Evolutionary conservation across 2,329 filamentous ascomycete genomes (phyloP).

Genomic region (Diaporthe citriasiana): DNA sequence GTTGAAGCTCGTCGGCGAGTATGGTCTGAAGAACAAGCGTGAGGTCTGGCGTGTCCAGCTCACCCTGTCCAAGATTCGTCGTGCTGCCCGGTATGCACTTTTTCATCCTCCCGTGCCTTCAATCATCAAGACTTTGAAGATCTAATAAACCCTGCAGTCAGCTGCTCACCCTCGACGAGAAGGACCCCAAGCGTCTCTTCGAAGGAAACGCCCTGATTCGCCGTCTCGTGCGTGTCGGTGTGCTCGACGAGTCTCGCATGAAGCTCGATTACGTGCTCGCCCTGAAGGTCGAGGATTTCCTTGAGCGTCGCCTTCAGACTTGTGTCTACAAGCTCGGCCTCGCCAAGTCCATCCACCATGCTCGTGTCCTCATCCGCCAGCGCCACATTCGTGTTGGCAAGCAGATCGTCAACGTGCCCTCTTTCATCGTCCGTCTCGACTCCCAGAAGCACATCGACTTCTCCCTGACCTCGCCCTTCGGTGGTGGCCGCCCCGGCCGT

Average conservation of each 20-base stretch:
- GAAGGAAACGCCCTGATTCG: slow-evolving; percentile 99
- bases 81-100: slow-evolving; percentile 92
- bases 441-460: slow-evolving; percentile 99
- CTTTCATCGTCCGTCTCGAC: slow-evolving; percentile 99
- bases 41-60: slow-evolving; percentile 99
- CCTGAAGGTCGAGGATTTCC: slow-evolving; percentile 99
- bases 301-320: slow-evolving; percentile 99
- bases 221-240: slow-evolving; percentile 99
- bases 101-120: background rate
- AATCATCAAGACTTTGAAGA: slow-evolving; percentile 41
- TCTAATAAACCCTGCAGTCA: slow-evolving; percentile 73
- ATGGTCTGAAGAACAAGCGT: slow-evolving; percentile 99
- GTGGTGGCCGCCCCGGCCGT: slow-evolving; percentile 96
- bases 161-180: slow-evolving; percentile 99
- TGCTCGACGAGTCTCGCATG: slow-evolving; percentile 99
- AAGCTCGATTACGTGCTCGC: slow-evolving; percentile 99
- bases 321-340: slow-evolving; percentile 99
- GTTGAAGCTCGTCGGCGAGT: slow-evolving; percentile 99
- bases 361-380: slow-evolving; percentile 99
- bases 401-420: slow-evolving; percentile 99
- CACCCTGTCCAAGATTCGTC: slow-evolving; percentile 99
- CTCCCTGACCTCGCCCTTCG: slow-evolving; percentile 95
- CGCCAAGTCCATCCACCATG: slow-evolving; percentile 99
- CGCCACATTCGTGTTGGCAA: slow-evolving; percentile 99
- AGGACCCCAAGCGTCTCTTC: slow-evolving; percentile 99